phyloP scores from a whole-genome alignment of 148 eudicot species.

The Oxyria digyna region DNA sequence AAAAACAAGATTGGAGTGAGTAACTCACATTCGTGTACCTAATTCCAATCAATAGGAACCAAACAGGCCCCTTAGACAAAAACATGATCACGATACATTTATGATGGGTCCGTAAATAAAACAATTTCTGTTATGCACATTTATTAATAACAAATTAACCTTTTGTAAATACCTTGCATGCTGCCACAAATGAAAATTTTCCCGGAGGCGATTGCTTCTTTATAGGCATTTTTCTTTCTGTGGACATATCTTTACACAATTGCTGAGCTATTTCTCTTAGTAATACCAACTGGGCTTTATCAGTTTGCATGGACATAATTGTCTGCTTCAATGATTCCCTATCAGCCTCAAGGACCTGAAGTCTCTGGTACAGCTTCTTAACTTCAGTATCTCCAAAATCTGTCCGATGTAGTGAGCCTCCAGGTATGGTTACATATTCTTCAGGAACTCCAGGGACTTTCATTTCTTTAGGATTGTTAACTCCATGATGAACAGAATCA shows the following conservation, averaged over 20 bases:
- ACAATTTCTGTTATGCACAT: not conserved
- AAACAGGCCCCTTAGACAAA: not conserved
- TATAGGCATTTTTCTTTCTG: conserved; percentile 37
- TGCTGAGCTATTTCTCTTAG: conserved; percentile 94
- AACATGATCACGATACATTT: not conserved
- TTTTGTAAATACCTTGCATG: conserved; percentile 51
- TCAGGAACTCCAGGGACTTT: conserved; percentile 39
- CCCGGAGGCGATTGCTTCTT: conserved; percentile 35
- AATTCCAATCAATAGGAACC: too few relatives aligned
- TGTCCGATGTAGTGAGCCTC: conserved; percentile 29
- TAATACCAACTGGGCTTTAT: conserved; percentile 84
- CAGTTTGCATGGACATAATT: conserved; percentile 74
- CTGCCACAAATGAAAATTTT: conserved; percentile 40
- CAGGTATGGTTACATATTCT: conserved; percentile 40
- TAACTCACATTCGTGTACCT: too few relatives aligned
- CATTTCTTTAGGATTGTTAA: conserved; percentile 29
- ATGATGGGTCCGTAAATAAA: not conserved
- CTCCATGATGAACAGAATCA: conserved; percentile 59
- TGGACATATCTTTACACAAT: conserved; percentile 70
- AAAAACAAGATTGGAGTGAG: too few relatives aligned
- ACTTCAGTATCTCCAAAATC: conserved; percentile 60
- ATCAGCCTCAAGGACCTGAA: conserved; percentile 97
- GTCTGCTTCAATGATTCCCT: conserved; percentile 93
- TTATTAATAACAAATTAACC: not conserved
- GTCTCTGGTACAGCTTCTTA: conserved; percentile 62